Base-by-base conservation (phyloP, 2,329 filamentous ascomycete species). In the Dactylellina cionopaga region DNA sequence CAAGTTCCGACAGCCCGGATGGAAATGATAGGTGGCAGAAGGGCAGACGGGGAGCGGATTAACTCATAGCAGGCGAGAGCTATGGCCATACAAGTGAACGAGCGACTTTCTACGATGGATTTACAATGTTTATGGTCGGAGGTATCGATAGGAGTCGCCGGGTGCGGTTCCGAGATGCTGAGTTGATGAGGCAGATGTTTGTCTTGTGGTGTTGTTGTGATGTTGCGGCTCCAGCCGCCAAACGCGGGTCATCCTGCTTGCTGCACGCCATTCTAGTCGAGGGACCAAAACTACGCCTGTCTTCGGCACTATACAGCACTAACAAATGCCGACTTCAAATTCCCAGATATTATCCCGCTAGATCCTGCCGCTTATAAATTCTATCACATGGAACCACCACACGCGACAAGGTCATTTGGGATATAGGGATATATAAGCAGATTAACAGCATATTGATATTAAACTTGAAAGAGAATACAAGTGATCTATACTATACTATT, bases 161-260 rank as follows among this genome's bases (percentile, higher is more conserved):
- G 54, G 46, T 55, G 35, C 37, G 59, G 33, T 59, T 71, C 58
- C 51, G 66, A 54, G 37, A 52, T 71, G 55, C 56, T 70, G 56
- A 31, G 62, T 72, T 72, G 68, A 72, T 72, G 68, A 72, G 68
- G 68, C 68, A 65, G 68, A 72, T 72, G 68, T 72, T 72, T 72
- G 68, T 46, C 58, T 24, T 55, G 41, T 64, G 51, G 59, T 71
- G 68, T 65, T 65, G 68, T 65, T 65, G 62, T 56, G 58, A 65
- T 52, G 59, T 72, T 72, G 68, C 65, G 65, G 65, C 65, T 58
- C 33, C 68, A 72, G 68, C 59, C 65, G 65, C 65, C 68, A 72
- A 72, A 72, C 68, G 59, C 68, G 68, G 68, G 44, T 62, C 65
- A 62, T 66, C 62, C 43, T 66, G 63, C 65, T n/a, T 44, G 46